Evolutionary conservation across 306 rosid species (phyloP), one percentile per base, ranked within the genome.

Genomic region (Ochetophila trinervis): DNA sequence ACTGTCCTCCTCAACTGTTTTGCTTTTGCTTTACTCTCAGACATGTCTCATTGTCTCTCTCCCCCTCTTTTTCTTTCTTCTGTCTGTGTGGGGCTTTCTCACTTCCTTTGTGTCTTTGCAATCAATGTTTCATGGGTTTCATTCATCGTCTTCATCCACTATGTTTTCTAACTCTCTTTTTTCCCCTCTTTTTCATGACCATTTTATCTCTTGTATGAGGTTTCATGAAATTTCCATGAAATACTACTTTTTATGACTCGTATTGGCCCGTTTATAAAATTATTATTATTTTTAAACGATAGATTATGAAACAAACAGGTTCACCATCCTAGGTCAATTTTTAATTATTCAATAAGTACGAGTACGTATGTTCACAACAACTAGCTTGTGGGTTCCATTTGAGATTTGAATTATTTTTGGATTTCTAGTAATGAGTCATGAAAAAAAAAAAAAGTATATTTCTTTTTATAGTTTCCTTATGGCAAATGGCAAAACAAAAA

Each of bases 101-200:
- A 20, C 8, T 67, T 16, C 8, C 4, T 18, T 10, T 16, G 8
- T 36, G 8, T 30, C 32, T 34, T 21, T 16, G 5, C 57, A 62
- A 42, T 16, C 32, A 36, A 60, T 53, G 45, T 53, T 62, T 63
- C 75, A 63, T 63, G 74, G 51, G 62, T 63, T 47, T 68, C 62
- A 23, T 47, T 68, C 62, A 23, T 36, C 37, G n/a, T 51, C 62
- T 63, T 11, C 22, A 30, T 8, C 27, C 57, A 18, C 23, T 40
- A 10, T 9, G 27, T 53, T 16, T 10, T 19, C n/a, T 20, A 20
- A 34, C 21, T 6, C 15, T 35, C 6, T 4, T 15, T 9, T 47
- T 21, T 8, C 16, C 6, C 3, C 6, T 9, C 2, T 65, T 22
- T 4, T 15, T 37, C 1, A 2, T 19, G 6, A 0, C n/a, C 22